phyloP scores from a whole-genome alignment of 495 filamentous ascomycete genomes.

The Penicillium cosmopolitanum region DNA sequence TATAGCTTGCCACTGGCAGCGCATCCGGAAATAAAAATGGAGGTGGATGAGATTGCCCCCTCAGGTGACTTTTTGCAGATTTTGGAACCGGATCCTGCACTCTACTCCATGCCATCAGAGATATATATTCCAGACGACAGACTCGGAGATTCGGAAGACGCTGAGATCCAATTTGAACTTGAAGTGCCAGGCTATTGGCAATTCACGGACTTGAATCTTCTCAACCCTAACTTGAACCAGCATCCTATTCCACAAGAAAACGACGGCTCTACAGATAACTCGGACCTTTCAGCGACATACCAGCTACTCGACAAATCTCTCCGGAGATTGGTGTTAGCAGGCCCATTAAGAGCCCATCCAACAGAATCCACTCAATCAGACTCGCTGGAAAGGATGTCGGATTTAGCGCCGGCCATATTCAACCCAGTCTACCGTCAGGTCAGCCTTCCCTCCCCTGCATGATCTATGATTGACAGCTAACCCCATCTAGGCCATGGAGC shows the following conservation, averaged over 20 bases:
- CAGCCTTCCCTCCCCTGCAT: not conserved
- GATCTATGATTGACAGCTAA: not conserved
- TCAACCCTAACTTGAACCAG: not conserved
- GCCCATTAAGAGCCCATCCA: conserved; percentile 3
- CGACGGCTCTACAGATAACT: not conserved
- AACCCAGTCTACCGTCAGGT: conserved; percentile 42
- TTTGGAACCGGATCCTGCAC: not conserved
- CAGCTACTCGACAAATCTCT: not conserved
- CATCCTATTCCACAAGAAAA: not conserved
- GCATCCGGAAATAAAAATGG: not conserved
- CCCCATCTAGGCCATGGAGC: conserved; percentile 37
- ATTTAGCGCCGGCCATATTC: conserved; percentile 41
- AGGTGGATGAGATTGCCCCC: not conserved
- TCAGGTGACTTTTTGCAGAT: not conserved
- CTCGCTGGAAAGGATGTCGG: conserved; percentile 23
- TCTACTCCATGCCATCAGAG: not conserved
- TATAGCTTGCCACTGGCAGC: conserved; percentile 8
- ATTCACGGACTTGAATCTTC: not conserved
- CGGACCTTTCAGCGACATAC: not conserved
- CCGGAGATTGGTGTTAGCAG: conserved; percentile 24
- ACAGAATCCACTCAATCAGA: conserved; percentile 11
- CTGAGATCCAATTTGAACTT: no score
- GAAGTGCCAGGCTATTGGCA: no score
- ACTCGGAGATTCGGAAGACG: not conserved
- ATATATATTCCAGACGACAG: not conserved